These are phyloP conservation scores for Candida nemodendra DNA, from an alignment of 805 yeast species.

Conservation along the genomic window DNA sequence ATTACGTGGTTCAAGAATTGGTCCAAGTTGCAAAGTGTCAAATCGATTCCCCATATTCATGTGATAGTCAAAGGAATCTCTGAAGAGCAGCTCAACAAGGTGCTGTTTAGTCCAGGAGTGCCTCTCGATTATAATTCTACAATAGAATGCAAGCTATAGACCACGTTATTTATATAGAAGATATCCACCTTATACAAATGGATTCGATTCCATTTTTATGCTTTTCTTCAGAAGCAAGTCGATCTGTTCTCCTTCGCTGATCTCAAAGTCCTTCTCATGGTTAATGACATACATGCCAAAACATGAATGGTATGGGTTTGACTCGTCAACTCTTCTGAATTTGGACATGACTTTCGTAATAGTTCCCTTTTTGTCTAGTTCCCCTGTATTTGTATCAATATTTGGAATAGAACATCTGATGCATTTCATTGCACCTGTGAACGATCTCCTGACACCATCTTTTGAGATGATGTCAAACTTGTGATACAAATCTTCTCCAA, in stretches of 20 bases:
- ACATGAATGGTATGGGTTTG: constrained; percentile 22
- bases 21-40: constrained; percentile 66
- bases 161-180: no score
- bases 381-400: constrained; percentile 22
- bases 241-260: constrained; percentile 26
- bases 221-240: constrained; percentile 21
- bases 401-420: constrained; percentile 31
- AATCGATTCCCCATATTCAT: constrained; percentile 68
- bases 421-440: constrained; percentile 28
- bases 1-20: constrained; percentile 72
- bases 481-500: constrained; percentile 29
- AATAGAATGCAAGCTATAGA: constrained; percentile 10
- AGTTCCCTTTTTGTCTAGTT: constrained; percentile 20
- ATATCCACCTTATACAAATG: constrained; percentile 14
- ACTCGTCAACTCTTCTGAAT: constrained; percentile 31
- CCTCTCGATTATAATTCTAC: constrained; percentile 10
- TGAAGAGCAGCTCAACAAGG: constrained; percentile 22
- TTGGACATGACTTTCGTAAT: constrained; percentile 26
- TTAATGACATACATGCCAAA: constrained; percentile 31
- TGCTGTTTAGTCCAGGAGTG: constrained; percentile 24
- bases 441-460: constrained; percentile 10
- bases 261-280: constrained; percentile 18
- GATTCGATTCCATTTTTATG: constrained; percentile 17
- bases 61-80: constrained; percentile 48
- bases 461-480: constrained; percentile 20